phyloP scores from a whole-genome alignment of 495 filamentous ascomycete genomes.

The Neurospora terricola region DNA sequence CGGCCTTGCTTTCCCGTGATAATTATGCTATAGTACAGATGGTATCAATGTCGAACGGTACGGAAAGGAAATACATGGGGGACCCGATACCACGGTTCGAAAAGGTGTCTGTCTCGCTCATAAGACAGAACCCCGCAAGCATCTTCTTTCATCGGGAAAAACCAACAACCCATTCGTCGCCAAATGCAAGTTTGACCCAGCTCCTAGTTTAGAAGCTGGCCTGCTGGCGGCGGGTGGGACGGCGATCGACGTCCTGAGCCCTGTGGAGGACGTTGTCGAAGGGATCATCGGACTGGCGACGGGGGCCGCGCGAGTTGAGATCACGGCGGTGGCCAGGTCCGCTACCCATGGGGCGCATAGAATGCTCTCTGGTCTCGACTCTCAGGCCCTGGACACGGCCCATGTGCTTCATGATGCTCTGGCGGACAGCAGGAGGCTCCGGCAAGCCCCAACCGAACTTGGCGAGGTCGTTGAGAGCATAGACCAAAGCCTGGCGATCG shows the following conservation, averaged over 20 bases:
- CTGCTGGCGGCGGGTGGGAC: neutral
- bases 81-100: neutral
- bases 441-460: slow-evolving; percentile 51
- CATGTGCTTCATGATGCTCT: slow-evolving; percentile 34
- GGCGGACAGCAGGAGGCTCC: slow-evolving; percentile 42
- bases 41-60: neutral
- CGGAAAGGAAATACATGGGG: neutral
- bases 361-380: slow-evolving; percentile 29
- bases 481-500: slow-evolving; percentile 31
- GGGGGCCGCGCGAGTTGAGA: neutral
- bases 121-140: neutral
- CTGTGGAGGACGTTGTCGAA: neutral
- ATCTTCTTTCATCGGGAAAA: neutral
- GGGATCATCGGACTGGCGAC: neutral
- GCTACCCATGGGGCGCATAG: neutral
- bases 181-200: neutral
- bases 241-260: neutral
- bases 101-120: neutral
- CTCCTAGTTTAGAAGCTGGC: neutral
- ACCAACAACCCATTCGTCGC: neutral
- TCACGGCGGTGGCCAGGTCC: neutral
- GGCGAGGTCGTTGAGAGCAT: slow-evolving; percentile 52
- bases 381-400: slow-evolving; percentile 35
- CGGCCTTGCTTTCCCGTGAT: neutral
- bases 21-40: slow-evolving; percentile 1